Conservation (phyloP, 2,329 filamentous ascomycete species). For the Hypoxylon sp. region DNA sequence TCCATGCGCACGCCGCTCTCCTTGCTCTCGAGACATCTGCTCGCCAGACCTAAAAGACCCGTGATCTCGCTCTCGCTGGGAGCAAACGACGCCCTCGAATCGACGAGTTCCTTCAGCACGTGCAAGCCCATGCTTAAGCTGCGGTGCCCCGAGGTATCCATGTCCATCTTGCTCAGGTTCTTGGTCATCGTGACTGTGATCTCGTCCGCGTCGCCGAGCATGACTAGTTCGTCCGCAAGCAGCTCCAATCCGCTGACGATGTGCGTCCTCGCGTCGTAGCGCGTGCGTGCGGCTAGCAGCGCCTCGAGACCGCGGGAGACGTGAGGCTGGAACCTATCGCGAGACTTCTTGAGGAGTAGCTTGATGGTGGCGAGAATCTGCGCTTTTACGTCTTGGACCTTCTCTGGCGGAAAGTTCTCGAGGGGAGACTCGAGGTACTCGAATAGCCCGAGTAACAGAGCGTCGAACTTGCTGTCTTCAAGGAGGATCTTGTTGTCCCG, state of each 20-base stretch:
- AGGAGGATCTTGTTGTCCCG: slow-evolving; percentile 74
- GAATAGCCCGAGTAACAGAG: slow-evolving; percentile 75
- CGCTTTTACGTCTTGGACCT: slow-evolving; percentile 77
- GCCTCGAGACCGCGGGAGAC: slow-evolving; percentile 76
- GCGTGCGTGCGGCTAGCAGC: slow-evolving; percentile 72
- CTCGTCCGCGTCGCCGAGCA: slow-evolving; percentile 72
- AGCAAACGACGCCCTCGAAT: slow-evolving; percentile 60
- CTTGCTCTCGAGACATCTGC: slow-evolving; percentile 69
- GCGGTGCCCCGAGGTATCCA: slow-evolving; percentile 60
- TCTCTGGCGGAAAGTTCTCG: slow-evolving; percentile 68
- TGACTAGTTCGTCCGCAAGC: slow-evolving; percentile 77
- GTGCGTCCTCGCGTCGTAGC: slow-evolving; percentile 76
- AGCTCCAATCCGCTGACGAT: slow-evolving; percentile 81
- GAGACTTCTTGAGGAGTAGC: slow-evolving; percentile 76
- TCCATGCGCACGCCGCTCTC: slow-evolving; percentile 77
- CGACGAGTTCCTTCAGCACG: slow-evolving; percentile 70
- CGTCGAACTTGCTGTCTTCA: slow-evolving; percentile 75
- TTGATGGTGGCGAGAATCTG: slow-evolving; percentile 81
- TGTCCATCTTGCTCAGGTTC: slow-evolving; percentile 61
- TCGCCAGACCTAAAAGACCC: slow-evolving; percentile 63
- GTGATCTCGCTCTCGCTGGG: slow-evolving; percentile 66
- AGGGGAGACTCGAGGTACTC: slow-evolving; percentile 76
- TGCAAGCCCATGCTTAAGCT: slow-evolving; percentile 73
- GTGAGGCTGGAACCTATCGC: slow-evolving; percentile 74
- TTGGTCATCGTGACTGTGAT: slow-evolving; percentile 67